Percentiles rank a stretch among this genome's conserved stretches.
Evolutionary conservation across 2,329 filamentous ascomycete genomes (phyloP).

Genomic region (Dryadomyces quercivorus): DNA sequence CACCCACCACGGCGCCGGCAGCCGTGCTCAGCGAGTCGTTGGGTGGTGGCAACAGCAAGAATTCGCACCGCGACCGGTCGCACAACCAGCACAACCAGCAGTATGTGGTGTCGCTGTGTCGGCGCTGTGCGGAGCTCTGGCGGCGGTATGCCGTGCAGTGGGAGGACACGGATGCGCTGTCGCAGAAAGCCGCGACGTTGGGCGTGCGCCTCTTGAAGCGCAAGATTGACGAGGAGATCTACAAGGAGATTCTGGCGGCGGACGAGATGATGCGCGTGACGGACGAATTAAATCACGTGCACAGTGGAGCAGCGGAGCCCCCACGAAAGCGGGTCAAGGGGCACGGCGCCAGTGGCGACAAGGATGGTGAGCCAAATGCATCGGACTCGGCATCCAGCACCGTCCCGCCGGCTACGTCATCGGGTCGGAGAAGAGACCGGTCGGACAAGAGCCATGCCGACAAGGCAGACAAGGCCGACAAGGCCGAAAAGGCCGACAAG

Average conservation of each 20-base stretch:
- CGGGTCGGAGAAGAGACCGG: slow-evolving; percentile 20
- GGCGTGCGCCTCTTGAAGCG: slow-evolving; percentile 78
- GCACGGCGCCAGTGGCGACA: slow-evolving; percentile 23
- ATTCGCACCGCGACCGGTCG: slow-evolving; percentile 65
- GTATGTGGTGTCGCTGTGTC: slow-evolving; percentile 72
- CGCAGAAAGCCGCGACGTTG: slow-evolving; percentile 70
- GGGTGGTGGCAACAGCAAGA: slow-evolving; percentile 47
- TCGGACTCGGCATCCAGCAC: slow-evolving; percentile 38
- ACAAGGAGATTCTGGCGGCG: slow-evolving; percentile 57
- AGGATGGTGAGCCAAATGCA: slow-evolving; percentile 32
- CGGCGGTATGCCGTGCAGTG: slow-evolving; percentile 91
- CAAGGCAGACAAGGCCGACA: slow-evolving; percentile 39
- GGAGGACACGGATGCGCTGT: slow-evolving; percentile 85
- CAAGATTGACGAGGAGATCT: slow-evolving; percentile 80
- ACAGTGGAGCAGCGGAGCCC: slow-evolving; percentile 28
- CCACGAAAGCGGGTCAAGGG: slow-evolving; percentile 55
- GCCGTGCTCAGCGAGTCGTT: slow-evolving; percentile 39
- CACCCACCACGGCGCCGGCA: slow-evolving; percentile 52
- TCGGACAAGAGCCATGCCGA: slow-evolving; percentile 21
- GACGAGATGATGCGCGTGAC: slow-evolving; percentile 45
- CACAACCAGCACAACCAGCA: slow-evolving; percentile 27
- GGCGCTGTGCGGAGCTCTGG: slow-evolving; percentile 87
- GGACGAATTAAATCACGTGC: slow-evolving; percentile 4
- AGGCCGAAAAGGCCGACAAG: slow-evolving; percentile 35
- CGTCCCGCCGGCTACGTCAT: slow-evolving; percentile 13